Evolutionary conservation across 176 grass and related monocot genomes (phyloP), one percentile per base, ranked within the genome.

Genomic region (Zoysia pacifica): DNA sequence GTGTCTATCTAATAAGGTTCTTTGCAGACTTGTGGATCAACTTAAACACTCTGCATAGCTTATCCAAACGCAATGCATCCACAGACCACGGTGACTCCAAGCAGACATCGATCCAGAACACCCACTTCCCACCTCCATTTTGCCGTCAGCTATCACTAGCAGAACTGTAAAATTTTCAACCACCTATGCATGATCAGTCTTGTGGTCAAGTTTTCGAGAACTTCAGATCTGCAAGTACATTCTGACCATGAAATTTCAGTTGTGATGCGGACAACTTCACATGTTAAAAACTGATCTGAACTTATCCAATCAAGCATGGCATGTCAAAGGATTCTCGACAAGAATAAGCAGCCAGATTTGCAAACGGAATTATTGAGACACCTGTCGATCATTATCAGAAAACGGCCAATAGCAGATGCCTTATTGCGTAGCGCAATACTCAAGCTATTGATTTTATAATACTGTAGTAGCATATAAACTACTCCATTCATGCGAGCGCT

Each of bases 301-400:
- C 51, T 51, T 62, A 49, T 2, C 51, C 65, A 35, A 51, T 51
- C 63, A 11, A 16, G 13, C 66, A 85, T 71, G 46, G 18, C 18
- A 15, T 28, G 11, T 46, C 11, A 18, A n/a, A 19, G 18, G n/a
- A 46, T 36, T 47, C 11, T 72, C 47, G 37, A 79, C 48, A 79
- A 47, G 58, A 72, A 54, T 49, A 79, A 79, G 59, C 58, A 40
- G 15, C 67, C 19, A 40, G 28, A 56, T 37, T 5, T 48, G 38
- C 18, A 58, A 38, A 65, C 39, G 14, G 55, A 54, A 85, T 79
- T 44, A 37, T 56, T 78, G 58, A n/a, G 58, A 42, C 35, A 20
- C 55, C 39, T 72, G 54, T 70, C 11, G 36, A 43, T 71, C 74
- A 69, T 13, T 54, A 54, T 78, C 74, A 62, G 44, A 39, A 59